phyloP scores from a whole-genome alignment of 192 early-diverging fungal genomes.

The Spinellus fusiger region DNA sequence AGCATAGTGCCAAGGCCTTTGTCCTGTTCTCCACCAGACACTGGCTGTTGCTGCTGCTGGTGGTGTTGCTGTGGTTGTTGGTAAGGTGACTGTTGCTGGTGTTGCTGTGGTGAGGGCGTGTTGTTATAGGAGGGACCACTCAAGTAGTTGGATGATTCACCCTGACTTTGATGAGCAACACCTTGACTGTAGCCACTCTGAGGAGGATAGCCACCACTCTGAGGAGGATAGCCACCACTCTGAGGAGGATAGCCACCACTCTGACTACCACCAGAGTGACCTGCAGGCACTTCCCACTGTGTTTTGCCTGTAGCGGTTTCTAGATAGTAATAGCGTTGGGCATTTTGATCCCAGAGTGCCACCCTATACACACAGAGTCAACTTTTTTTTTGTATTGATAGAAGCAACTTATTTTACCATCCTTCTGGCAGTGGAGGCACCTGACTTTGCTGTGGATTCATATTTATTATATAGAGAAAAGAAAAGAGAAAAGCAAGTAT shows the following conservation, averaged over 20 bases:
- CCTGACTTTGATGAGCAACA: background rate
- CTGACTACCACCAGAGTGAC: background rate
- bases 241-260: background rate
- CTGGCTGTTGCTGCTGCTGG: background rate
- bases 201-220: background rate
- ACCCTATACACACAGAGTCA: conserved; percentile 3
- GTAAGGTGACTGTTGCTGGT: background rate
- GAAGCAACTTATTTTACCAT: conserved; percentile 6
- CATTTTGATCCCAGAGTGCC: conserved; percentile 14
- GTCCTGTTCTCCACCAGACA: background rate
- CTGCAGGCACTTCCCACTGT: conserved; percentile 18
- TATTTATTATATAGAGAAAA: background rate
- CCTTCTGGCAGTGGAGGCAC: conserved; percentile 12
- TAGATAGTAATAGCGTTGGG: conserved; percentile 14
- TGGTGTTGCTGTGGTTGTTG: background rate
- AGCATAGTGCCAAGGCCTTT: background rate
- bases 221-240: background rate
- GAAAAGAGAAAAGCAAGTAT: background rate
- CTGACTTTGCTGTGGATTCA: background rate
- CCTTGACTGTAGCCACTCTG: background rate
- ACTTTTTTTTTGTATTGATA: background rate
- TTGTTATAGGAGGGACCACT: background rate
- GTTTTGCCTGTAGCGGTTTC: conserved; percentile 12
- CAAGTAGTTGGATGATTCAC: background rate
- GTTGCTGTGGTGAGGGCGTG: background rate